These are phyloP conservation scores for Candida oleophila DNA, from an alignment of 805 yeast species.

Conservation along the genomic window DNA sequence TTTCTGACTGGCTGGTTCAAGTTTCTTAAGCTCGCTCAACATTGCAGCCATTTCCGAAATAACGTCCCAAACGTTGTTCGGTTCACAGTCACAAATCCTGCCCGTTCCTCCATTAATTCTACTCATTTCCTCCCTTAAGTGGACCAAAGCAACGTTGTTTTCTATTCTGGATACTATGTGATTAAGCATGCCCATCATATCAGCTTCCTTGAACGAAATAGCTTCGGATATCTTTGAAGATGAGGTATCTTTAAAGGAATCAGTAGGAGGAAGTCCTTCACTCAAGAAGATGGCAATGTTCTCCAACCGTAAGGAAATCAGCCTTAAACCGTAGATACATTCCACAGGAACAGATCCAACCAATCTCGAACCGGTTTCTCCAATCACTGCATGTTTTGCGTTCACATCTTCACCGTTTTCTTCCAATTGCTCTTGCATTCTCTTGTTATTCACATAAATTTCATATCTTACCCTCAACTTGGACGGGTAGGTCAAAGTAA, in stretches of 20 bases:
- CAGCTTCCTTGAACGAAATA: slow-evolving; percentile 29
- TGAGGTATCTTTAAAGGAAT: slow-evolving; percentile 23
- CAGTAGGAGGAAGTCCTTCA: slow-evolving; percentile 36
- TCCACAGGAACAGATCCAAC: slow-evolving; percentile 44
- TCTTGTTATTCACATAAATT: slow-evolving; percentile 23
- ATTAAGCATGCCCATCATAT: slow-evolving; percentile 56
- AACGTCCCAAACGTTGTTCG: slow-evolving; percentile 19
- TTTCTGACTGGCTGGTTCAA: neutral
- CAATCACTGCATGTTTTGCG: neutral
- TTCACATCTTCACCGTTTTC: slow-evolving; percentile 26
- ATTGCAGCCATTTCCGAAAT: slow-evolving; percentile 22
- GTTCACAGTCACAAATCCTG: slow-evolving; percentile 16
- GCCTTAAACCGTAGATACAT: slow-evolving; percentile 50
- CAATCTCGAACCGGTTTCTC: slow-evolving; percentile 15
- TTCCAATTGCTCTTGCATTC: slow-evolving; percentile 18
- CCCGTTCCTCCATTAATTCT: slow-evolving; percentile 21
- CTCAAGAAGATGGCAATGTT: slow-evolving; percentile 50
- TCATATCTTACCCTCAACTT: slow-evolving; percentile 60
- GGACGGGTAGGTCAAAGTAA: slow-evolving; percentile 76
- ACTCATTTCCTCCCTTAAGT: slow-evolving; percentile 33
- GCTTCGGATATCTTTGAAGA: slow-evolving; percentile 22
- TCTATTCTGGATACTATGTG: slow-evolving; percentile 71
- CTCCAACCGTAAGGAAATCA: slow-evolving; percentile 57
- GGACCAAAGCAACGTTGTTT: slow-evolving; percentile 43
- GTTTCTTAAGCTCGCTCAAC: slow-evolving; percentile 1